Conservation (phyloP, 305 asterid genomes). For the Fraxinus angustifolia region DNA sequence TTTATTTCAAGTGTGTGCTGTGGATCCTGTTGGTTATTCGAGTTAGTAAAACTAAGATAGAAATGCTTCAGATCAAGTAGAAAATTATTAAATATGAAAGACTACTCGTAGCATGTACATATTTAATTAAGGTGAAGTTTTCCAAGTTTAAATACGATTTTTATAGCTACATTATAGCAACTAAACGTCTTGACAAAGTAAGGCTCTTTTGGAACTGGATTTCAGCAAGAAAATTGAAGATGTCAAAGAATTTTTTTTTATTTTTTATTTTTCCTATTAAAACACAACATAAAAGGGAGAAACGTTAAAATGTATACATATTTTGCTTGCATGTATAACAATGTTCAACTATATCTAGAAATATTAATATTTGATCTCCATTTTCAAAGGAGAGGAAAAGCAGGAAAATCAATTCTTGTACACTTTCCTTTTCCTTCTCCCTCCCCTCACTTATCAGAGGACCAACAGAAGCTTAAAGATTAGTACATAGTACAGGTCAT, state of each 20-base stretch:
- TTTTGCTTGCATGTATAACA: neutral
- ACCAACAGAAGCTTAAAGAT: neutral
- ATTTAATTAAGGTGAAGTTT: neutral
- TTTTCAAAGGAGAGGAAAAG: neutral
- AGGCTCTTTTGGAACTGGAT: neutral
- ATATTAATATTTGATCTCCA: neutral
- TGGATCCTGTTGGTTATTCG: slow-evolving; percentile 38
- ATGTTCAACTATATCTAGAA: neutral
- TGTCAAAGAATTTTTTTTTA: neutral
- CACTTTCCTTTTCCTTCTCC: neutral
- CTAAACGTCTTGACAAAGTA: neutral
- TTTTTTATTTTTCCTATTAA: neutral
- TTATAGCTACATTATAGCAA: neutral
- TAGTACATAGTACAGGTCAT: neutral
- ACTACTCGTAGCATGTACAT: neutral
- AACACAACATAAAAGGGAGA: neutral
- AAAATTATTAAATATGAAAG: neutral
- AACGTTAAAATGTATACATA: neutral
- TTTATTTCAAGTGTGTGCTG: slow-evolving; percentile 56
- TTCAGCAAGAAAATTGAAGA: neutral
- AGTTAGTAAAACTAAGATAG: slow-evolving; percentile 3
- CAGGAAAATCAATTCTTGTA: neutral
- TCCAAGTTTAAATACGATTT: neutral
- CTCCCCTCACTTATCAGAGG: neutral
- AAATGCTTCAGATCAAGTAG: neutral